Conservation (phyloP, 2,329 filamentous ascomycete genomes). For the Aspergillus jensenii region DNA sequence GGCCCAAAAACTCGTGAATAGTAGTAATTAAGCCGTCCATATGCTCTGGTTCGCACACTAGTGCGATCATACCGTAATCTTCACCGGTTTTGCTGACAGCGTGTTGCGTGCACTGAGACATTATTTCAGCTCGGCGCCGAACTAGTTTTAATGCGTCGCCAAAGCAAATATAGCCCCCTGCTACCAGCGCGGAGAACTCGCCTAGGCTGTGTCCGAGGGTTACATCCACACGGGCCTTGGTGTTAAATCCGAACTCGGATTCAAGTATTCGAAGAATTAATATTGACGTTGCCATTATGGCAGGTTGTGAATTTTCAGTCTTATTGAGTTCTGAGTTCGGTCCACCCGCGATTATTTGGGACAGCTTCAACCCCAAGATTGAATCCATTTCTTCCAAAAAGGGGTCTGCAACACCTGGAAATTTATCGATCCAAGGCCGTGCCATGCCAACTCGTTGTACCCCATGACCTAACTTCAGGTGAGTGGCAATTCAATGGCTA, state of each 20-base stretch:
- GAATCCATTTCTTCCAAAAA: constrained; percentile 84
- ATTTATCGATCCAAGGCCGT: constrained; percentile 79
- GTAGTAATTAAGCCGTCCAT: constrained; percentile 68
- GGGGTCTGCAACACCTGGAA: constrained; percentile 73
- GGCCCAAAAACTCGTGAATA: constrained; percentile 76
- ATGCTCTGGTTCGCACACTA: constrained; percentile 82
- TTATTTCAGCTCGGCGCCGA: constrained; percentile 73
- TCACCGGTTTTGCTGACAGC: constrained; percentile 69
- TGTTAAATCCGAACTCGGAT: constrained; percentile 75
- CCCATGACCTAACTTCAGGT: constrained; percentile 67
- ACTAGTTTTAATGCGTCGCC: constrained; percentile 76
- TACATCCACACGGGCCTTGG: constrained; percentile 71
- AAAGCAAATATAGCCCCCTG: constrained; percentile 76
- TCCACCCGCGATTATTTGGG: constrained; percentile 74
- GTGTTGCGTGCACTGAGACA: constrained; percentile 71
- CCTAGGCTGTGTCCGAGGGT: constrained; percentile 88
- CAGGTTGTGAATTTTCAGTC: constrained; percentile 87
- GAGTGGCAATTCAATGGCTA: constrained; percentile 10
- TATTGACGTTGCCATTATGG: constrained; percentile 93
- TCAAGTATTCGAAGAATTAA: constrained; percentile 86
- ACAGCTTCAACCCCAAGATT: constrained; percentile 71
- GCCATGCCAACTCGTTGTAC: constrained; percentile 89
- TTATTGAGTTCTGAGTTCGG: constrained; percentile 74
- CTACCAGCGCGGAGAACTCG: constrained; percentile 88
- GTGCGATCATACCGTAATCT: constrained; percentile 90